Evolutionary conservation across 495 filamentous ascomycete genomes (phyloP).

Genomic region (Alectoria sarmentosa): DNA sequence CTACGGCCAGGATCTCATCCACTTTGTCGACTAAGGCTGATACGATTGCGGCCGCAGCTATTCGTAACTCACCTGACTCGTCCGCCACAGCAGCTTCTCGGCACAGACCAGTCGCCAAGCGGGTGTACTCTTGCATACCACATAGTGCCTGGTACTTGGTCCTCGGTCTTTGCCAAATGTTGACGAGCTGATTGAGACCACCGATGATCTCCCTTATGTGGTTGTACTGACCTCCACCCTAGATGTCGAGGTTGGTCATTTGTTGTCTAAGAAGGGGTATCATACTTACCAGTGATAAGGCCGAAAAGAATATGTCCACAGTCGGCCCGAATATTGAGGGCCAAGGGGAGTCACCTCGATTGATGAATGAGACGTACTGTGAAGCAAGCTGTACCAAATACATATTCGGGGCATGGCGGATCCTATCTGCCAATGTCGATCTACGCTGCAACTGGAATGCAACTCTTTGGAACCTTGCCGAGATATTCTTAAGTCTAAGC

Average conservation of each 20-base stretch:
- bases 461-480: conserved; percentile 1
- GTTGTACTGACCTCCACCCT: conserved; percentile 17
- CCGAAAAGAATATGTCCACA: conserved; percentile 13
- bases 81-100: not conserved
- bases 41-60: not conserved
- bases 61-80: not conserved
- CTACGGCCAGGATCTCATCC: not conserved
- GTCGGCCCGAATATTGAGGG: conserved; percentile 8
- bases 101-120: not conserved
- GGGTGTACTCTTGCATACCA: conserved; percentile 11
- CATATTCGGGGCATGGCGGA: not conserved
- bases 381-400: conserved; percentile 16
- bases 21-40: not conserved
- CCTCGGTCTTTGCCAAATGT: conserved; percentile 5
- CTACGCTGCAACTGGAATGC: not conserved
- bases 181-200: not conserved
- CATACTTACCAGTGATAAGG: conserved; percentile 16
- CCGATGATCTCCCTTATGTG: conserved; percentile 4
- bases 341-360: not conserved
- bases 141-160: conserved; percentile 6
- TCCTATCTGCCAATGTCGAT: conserved; percentile 1
- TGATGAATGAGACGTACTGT: conserved; percentile 21
- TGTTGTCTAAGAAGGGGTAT: not conserved
- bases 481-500: conserved; percentile 3
- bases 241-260: not conserved